A percentile compares a stretch with the other conserved stretches of the same genome.
phyloP scores from a whole-genome alignment of 2,329 filamentous ascomycete species.

The Thielaviopsis musarum region DNA sequence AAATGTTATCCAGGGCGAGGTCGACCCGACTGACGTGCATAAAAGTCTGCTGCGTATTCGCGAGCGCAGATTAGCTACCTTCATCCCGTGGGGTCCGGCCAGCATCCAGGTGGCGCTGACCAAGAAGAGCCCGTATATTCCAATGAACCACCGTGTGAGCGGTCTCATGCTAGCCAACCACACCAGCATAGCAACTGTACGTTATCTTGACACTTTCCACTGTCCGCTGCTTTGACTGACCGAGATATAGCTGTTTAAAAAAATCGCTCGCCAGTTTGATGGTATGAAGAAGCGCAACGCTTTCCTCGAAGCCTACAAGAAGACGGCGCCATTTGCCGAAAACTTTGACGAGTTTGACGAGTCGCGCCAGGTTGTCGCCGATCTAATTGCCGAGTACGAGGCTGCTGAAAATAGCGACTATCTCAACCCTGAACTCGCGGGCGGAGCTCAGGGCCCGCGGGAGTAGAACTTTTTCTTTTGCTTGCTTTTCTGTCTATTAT shows the following conservation, averaged over 20 bases:
- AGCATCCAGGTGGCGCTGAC: slow-evolving; percentile 95
- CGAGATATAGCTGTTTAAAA: slow-evolving; percentile 59
- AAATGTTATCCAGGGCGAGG: slow-evolving; percentile 97
- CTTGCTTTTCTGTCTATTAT: background rate
- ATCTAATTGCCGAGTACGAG: slow-evolving; percentile 88
- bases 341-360: slow-evolving; percentile 92
- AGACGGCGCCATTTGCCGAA: slow-evolving; percentile 82
- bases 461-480: background rate
- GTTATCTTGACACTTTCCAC: background rate
- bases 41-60: slow-evolving; percentile 94
- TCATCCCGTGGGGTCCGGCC: slow-evolving; percentile 96
- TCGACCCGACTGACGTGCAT: slow-evolving; percentile 94
- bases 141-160: slow-evolving; percentile 84
- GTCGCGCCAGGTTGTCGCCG: slow-evolving; percentile 75
- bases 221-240: no score
- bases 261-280: slow-evolving; percentile 84
- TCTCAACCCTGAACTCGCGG: slow-evolving; percentile 53
- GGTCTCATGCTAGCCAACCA: slow-evolving; percentile 97
- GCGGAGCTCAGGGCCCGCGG: slow-evolving; percentile 19
- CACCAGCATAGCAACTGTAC: slow-evolving; percentile 75
- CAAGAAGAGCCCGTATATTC: slow-evolving; percentile 89
- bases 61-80: slow-evolving; percentile 82
- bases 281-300: slow-evolving; percentile 90
- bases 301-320: slow-evolving; percentile 92
- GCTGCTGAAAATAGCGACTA: slow-evolving; percentile 86